phyloP scores from a whole-genome alignment of 352 stramenopile species.

The Pythium scleroteichum region DNA sequence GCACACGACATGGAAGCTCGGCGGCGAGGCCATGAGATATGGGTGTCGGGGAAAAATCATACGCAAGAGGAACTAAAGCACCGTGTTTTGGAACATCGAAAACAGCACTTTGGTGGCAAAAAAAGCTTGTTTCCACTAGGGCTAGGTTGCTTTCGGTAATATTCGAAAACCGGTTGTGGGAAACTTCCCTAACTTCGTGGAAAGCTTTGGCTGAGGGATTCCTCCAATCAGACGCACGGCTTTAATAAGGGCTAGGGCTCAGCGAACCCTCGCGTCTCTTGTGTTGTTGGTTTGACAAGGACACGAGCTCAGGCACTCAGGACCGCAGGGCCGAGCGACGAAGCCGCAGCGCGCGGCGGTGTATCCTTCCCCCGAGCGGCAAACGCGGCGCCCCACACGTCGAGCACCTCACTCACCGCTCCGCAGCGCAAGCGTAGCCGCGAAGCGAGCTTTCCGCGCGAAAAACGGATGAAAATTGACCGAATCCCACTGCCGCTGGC shows the following conservation, averaged over 20 bases:
- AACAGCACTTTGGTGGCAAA: no score
- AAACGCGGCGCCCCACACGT: not conserved
- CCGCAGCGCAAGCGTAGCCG: not conserved
- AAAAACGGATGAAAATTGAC: slow-evolving; percentile 16
- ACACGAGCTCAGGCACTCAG: no score
- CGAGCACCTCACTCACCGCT: not conserved
- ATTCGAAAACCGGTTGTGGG: not conserved
- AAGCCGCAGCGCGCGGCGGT: not conserved
- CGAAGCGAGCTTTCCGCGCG: not conserved
- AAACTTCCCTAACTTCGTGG: slow-evolving; percentile 16
- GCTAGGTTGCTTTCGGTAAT: not conserved
- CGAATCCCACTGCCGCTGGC: not conserved
- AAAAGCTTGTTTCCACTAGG: no score
- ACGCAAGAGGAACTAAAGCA: no score
- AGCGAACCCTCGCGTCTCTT: not conserved
- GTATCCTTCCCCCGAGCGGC: not conserved
- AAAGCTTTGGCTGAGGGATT: slow-evolving; percentile 12
- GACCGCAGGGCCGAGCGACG: no score
- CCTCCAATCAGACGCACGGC: slow-evolving; percentile 5
- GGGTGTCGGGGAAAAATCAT: no score
- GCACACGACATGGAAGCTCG: slow-evolving; percentile 4
- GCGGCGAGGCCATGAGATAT: slow-evolving; percentile 4
- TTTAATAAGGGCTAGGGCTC: slow-evolving; percentile 22
- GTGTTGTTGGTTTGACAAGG: slow-evolving; percentile 30
- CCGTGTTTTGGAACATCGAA: no score